Conservation (phyloP, 2,329 filamentous ascomycete genomes). For the Aspergillus sergii region DNA sequence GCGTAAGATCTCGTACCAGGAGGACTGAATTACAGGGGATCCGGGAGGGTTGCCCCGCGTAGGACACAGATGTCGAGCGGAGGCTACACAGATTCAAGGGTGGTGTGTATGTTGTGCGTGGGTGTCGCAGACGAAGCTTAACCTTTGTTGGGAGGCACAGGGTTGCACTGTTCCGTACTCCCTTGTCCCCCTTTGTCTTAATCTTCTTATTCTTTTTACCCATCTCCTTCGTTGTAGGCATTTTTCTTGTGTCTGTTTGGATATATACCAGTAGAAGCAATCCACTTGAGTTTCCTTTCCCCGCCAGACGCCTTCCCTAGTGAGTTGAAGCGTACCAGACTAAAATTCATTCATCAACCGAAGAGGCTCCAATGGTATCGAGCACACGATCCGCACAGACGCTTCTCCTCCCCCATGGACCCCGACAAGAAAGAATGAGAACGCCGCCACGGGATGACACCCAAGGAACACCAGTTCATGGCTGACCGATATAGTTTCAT, state of each 20-base stretch:
- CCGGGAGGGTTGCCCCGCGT: neutral
- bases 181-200: neutral
- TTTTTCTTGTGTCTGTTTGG: neutral
- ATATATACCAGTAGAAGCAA: neutral
- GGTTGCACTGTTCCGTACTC: neutral
- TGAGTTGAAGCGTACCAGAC: neutral
- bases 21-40: slow-evolving; percentile 55
- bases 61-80: neutral
- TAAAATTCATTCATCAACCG: neutral
- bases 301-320: neutral
- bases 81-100: too few species aligned
- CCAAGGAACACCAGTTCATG: neutral
- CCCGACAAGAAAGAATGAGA: neutral
- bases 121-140: neutral
- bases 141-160: neutral
- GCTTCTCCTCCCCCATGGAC: too few species aligned
- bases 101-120: neutral
- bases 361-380: neutral
- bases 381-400: neutral
- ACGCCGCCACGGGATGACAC: neutral
- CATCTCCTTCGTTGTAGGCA: neutral
- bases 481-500: neutral
- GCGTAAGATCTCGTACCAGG: slow-evolving; percentile 94
- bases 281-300: neutral
- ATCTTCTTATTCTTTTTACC: neutral